These are phyloP conservation scores for Umbelopsis ramanniana DNA, from an alignment of 192 early-diverging fungal genomes.

Conservation along the genomic window DNA sequence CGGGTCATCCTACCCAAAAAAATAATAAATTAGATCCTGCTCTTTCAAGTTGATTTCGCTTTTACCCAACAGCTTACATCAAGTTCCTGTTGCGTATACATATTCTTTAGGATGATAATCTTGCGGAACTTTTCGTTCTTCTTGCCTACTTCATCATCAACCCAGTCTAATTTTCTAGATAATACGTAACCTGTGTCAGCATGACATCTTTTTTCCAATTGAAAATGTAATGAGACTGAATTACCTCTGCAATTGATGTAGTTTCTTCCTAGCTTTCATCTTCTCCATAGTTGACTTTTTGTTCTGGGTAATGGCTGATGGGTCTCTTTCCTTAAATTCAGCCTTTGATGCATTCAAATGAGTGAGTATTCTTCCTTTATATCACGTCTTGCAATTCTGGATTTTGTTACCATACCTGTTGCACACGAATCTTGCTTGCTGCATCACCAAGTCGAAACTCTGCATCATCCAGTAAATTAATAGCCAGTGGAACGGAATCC, in stretches of 20 bases:
- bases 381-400: neutral
- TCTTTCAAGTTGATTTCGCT: neutral
- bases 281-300: constrained; percentile 52
- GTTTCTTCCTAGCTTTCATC: constrained; percentile 64
- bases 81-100: constrained; percentile 90
- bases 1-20: constrained; percentile 76
- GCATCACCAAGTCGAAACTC: constrained; percentile 71
- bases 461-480: constrained; percentile 86
- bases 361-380: neutral
- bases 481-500: constrained; percentile 86
- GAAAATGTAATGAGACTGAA: neutral
- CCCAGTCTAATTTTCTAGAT: constrained; percentile 88
- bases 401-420: constrained; percentile 50
- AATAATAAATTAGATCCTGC: neutral
- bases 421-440: constrained; percentile 69
- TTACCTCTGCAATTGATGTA: constrained; percentile 80
- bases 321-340: constrained; percentile 77
- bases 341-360: constrained; percentile 56
- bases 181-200: constrained; percentile 8
- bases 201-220: neutral
- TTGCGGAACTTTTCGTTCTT: constrained; percentile 78
- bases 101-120: constrained; percentile 92
- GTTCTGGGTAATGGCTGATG: neutral
- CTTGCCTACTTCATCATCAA: constrained; percentile 69
- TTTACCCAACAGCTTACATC: constrained; percentile 59